Conservation (phyloP, 2,329 filamentous ascomycete genomes). For the Fusarium pseudonygamai region DNA sequence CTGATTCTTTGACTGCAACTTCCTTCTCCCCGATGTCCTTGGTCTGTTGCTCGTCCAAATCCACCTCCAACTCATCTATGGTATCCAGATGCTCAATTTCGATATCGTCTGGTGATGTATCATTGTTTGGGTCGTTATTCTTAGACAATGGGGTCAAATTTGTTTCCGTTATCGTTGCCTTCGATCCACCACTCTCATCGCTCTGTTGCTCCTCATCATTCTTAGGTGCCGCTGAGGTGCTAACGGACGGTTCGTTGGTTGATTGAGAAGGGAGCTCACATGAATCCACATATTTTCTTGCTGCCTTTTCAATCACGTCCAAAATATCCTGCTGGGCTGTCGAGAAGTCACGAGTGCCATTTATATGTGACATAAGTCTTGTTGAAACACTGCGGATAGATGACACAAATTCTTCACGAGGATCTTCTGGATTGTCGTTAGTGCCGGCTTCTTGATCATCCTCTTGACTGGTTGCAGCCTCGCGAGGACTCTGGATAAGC, state of each 20-base stretch:
- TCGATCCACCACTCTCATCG: background rate
- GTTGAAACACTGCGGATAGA: constrained; percentile 53
- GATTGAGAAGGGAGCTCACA: constrained; percentile 40
- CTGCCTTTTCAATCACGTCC: constrained; percentile 60
- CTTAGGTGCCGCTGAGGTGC: constrained; percentile 1
- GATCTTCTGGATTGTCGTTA: constrained; percentile 34
- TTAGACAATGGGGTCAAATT: constrained; percentile 9
- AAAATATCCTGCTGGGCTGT: constrained; percentile 57
- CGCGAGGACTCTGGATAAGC: constrained; percentile 39
- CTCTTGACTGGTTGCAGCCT: constrained; percentile 19
- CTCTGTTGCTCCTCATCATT: constrained; percentile 4
- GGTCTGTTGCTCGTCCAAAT: constrained; percentile 36
- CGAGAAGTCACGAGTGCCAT: constrained; percentile 49
- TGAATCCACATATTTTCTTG: constrained; percentile 59
- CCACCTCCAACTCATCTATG: constrained; percentile 41
- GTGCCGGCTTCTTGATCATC: constrained; percentile 35
- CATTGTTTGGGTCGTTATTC: constrained; percentile 30
- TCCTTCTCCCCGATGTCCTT: constrained; percentile 22
- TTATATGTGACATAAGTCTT: constrained; percentile 54
- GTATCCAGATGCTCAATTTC: constrained; percentile 54
- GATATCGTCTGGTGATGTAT: constrained; percentile 58
- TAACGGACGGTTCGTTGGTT: constrained; percentile 20
- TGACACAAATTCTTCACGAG: constrained; percentile 43
- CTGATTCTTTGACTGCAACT: background rate
- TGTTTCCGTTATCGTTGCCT: background rate